Evolutionary conservation across 441 rosid genomes (phyloP).

Genomic region (Brassica balearica): DNA sequence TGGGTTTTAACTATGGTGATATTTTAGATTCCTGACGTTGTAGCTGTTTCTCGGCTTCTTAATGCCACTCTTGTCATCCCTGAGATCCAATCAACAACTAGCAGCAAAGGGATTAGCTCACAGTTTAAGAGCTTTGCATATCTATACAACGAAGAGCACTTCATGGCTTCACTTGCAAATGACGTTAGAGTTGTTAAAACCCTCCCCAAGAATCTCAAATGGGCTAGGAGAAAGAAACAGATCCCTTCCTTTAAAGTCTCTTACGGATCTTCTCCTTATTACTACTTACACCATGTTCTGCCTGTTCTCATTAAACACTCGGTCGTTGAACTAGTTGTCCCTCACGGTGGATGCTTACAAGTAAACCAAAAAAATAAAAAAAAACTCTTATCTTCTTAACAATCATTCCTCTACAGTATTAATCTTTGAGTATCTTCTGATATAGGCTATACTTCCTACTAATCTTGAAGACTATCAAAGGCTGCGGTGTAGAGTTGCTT

Average conservation of each 20-base stretch:
- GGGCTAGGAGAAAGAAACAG: slow-evolving; percentile 82
- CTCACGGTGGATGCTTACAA: slow-evolving; percentile 95
- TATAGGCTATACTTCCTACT: slow-evolving; percentile 78
- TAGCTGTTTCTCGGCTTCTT: slow-evolving; percentile 86
- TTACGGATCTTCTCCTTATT: slow-evolving; percentile 80
- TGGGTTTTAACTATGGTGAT: slow-evolving; percentile 12
- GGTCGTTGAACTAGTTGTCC: slow-evolving; percentile 88
- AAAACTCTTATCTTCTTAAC: background rate
- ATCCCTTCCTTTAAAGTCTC: slow-evolving; percentile 87
- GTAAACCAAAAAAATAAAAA: slow-evolving; percentile 39
- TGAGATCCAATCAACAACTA: slow-evolving; percentile 97
- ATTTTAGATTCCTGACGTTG: slow-evolving; percentile 77
- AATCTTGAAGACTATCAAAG: slow-evolving; percentile 92
- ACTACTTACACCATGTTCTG: slow-evolving; percentile 83
- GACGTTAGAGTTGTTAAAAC: slow-evolving; percentile 83
- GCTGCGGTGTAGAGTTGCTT: slow-evolving; percentile 92
- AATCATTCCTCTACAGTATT: background rate
- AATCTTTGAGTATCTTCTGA: background rate
- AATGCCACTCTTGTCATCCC: slow-evolving; percentile 94
- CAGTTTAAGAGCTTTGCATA: slow-evolving; percentile 98
- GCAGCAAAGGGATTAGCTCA: slow-evolving; percentile 99
- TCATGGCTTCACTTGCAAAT: slow-evolving; percentile 74
- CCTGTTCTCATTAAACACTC: slow-evolving; percentile 85
- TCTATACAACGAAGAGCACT: slow-evolving; percentile 88
- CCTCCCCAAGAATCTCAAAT: slow-evolving; percentile 93